Base-by-base conservation (phyloP, 768 basidiomycete genomes). In the Ramaria rubella region DNA sequence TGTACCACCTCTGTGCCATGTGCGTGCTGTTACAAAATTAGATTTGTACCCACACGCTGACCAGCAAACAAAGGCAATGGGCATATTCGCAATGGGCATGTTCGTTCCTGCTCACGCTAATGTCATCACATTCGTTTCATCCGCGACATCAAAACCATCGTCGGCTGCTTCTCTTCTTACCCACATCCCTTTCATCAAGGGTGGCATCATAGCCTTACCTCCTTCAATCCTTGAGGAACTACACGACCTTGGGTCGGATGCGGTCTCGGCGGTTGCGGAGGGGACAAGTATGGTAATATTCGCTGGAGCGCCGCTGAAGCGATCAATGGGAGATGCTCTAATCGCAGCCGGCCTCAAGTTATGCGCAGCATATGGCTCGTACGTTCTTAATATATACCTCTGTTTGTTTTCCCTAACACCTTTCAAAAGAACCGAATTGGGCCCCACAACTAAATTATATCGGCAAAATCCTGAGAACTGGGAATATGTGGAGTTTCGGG, bases 371-470 rank as follows among this genome's bases (percentile, higher is more conserved):
- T 58, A 59, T 57, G 60, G 60, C 40, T 29, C 50, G 61, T 62
- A 30, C 30, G 30, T 60, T 33, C 33, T 6, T 12, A 44, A 21
- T 49, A 50, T 19, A 31, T 9, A 5, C 19, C 30, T 23, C 52
- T 31, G 24, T 38, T 24, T 30, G 29, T 15, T 55, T 40, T 7
- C 50, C 17, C 21, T 19, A 48, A 23, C 19, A 48, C 27, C 14
- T 49, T 1, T n/a, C 26, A 21, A 44, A 26, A 67, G 65, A 48
- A 64, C 65, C 9, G 65, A 67, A 57, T 14, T 52, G 17, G 58
- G 64, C 31, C 29, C 59, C 33, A 33, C 63, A 5, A 26, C 53
- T 8, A 44, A 17, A 12, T 23, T 63, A 57, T 44, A 56, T 46
- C 17, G 34, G 43, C 17, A 38, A 26, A 29, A 40, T 27, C 58